Evolutionary conservation across 2,329 filamentous ascomycete species (phyloP).

Genomic region (Zymoseptoria tritici): DNA sequence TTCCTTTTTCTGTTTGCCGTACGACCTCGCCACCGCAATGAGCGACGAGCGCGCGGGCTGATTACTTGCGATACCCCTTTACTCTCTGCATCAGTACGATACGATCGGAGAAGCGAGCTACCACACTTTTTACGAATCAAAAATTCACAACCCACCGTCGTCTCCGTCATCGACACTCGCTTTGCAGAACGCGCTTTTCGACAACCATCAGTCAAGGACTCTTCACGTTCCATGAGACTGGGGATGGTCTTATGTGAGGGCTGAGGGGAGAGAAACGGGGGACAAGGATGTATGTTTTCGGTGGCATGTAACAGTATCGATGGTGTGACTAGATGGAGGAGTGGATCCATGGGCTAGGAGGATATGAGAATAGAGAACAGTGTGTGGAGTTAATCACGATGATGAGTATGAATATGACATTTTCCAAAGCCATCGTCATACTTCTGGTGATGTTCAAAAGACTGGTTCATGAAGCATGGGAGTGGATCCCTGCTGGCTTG

Average conservation of each 20-base stretch:
- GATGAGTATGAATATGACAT: not conserved
- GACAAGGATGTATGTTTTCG: slow-evolving; percentile 3
- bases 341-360: not conserved
- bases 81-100: not conserved
- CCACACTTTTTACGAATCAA: slow-evolving; percentile 1
- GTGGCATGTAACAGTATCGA: slow-evolving; percentile 1
- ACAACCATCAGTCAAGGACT: slow-evolving; percentile 2
- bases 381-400: not conserved
- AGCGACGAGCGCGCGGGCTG: slow-evolving; percentile 1
- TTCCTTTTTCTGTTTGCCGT: slow-evolving; percentile 7
- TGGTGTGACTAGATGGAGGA: not conserved
- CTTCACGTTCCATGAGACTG: not conserved
- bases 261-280: not conserved
- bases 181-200: not conserved
- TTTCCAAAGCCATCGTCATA: not conserved
- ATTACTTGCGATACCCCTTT: slow-evolving; percentile 21
- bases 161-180: not conserved
- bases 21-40: slow-evolving; percentile 2
- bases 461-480: not conserved
- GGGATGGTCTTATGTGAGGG: not conserved
- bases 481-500: not conserved
- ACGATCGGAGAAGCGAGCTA: slow-evolving; percentile 9
- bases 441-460: not conserved
- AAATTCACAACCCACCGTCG: not conserved
- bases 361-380: not conserved